Base-by-base conservation (phyloP, 2,329 filamentous ascomycete species). In the Xylaria hypoxylon region DNA sequence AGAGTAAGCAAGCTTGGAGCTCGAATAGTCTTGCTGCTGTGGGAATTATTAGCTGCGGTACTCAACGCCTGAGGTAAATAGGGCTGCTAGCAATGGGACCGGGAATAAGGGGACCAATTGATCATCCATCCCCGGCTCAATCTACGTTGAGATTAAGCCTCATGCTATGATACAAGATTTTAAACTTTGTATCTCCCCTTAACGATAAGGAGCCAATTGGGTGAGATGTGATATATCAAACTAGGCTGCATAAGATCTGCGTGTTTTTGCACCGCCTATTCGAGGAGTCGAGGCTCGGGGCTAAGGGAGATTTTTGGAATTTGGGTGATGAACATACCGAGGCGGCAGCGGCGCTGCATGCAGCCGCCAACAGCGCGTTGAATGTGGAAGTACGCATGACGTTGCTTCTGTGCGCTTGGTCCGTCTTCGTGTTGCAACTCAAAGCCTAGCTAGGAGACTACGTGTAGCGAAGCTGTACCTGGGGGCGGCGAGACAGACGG, bases 1-100 rank as follows among this genome's bases (percentile, higher is more conserved):
- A 2, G 75, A 77, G 38, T 59, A 31, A 28, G 73, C 71, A 53
- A 76, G 70, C 35, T 73, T 65, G 56, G 38, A 24, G 59, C 28
- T 44, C 60, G 75, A 17, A 31, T 56, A 52, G 24, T 45, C 42
- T 26, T 47, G 62, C 48, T 52, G 40, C 8, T 59, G 52, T 28
- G 33, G 42, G 35, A 13, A 31, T 52, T 3, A 63, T 67, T 57
- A 72, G 62, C 51, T 38, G 28, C 17, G 28, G 31, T 55, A 28
- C 48, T 45, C 26, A 22, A 26, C 8, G 19, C 11, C 22, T 6
- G 6, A 19, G 26, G 19, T 48, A 19, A 6, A 22, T 53, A 17
- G 10, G 10, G 26, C 40, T 59, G 53, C 31, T 42, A 26, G 48
- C 35, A 60, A 35, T 42, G 17, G 13, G 50, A 59, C 22, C 15